A percentile compares a stretch with the other conserved stretches of the same genome.
phyloP scores from a whole-genome alignment of 176 grass and related monocot species.

The Rhynchospora tenuis region DNA sequence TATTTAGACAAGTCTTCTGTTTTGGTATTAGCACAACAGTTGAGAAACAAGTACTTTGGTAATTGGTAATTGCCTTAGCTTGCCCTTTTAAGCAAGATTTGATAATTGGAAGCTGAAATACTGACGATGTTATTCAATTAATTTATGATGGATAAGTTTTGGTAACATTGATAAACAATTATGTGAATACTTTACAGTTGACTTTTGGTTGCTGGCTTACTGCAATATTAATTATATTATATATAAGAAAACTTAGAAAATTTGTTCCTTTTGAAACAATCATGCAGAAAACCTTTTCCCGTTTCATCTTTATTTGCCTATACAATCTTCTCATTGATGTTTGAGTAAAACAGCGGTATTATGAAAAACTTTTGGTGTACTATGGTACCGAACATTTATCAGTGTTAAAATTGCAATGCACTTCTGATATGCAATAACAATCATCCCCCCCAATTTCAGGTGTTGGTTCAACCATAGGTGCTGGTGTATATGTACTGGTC shows the following conservation, averaged over 20 bases:
- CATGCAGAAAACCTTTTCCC: neutral
- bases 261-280: neutral
- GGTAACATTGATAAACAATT: neutral
- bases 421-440: neutral
- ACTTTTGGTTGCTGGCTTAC: neutral
- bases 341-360: neutral
- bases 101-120: neutral
- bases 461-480: constrained; percentile 79
- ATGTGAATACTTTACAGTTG: neutral
- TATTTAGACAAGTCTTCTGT: neutral
- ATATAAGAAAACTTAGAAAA: neutral
- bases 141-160: neutral
- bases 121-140: too few relatives aligned
- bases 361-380: neutral
- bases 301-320: neutral
- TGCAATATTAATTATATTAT: neutral
- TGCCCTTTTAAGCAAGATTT: neutral
- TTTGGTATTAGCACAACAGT: neutral
- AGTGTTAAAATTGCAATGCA: neutral
- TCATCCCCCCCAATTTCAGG: constrained; percentile 30
- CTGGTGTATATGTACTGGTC: constrained; percentile 75
- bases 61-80: neutral
- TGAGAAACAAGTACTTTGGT: neutral
- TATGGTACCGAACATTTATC: neutral
- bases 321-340: neutral